Evolutionary conservation across 2,329 filamentous ascomycete species (phyloP), one percentile per base, ranked within the genome.

Genomic region (Alternaria alternata): DNA sequence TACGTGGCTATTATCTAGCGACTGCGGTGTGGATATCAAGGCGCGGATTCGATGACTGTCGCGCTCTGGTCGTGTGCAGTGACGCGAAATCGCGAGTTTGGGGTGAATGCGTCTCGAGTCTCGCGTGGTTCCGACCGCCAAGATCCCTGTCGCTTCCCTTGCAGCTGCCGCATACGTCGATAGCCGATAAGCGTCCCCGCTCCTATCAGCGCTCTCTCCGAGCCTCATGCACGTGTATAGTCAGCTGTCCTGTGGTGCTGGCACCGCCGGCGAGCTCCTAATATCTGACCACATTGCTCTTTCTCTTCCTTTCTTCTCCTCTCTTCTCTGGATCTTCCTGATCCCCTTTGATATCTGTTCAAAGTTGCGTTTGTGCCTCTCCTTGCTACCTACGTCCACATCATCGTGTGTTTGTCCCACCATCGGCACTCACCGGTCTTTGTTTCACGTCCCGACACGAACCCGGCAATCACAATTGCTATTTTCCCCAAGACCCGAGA

Each of bases 171-270:
- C 65, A 68, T 67, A 59, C 68, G 66, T 57, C 56, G 49, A 49
- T 51, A 46, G 57, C 48, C 58, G 73, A 75, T 76, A 76, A 76
- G 70, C 57, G 38, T 28, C 64, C 63, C 68, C 68, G 66, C 71
- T 63, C 68, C 63, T 63, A 70, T 70, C 67, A 72, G 64, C 66
- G 59, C 59, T 63, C 66, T 47, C 56, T 56, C 51, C 61, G 57
- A 57, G 61, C 59, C 53, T 63, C 59, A 61, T 44, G 57, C 57
- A 60, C 53, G 46, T 57, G 59, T 59, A 57, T 63, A 67, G 66
- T 67, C 64, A 67, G 57, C 60, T 66, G 66, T 59, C 54, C 59
- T 8, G 30, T 60, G 52, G 22, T 60, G 57, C 46, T 54, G 51
- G 44, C 52, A 54, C 41, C 56, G 54, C 44, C 57, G 52, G 54